A percentile compares a stretch with the other conserved stretches of the same genome.
Conservation (phyloP, 164 flowering plant species). For the Litsea cubeba region DNA sequence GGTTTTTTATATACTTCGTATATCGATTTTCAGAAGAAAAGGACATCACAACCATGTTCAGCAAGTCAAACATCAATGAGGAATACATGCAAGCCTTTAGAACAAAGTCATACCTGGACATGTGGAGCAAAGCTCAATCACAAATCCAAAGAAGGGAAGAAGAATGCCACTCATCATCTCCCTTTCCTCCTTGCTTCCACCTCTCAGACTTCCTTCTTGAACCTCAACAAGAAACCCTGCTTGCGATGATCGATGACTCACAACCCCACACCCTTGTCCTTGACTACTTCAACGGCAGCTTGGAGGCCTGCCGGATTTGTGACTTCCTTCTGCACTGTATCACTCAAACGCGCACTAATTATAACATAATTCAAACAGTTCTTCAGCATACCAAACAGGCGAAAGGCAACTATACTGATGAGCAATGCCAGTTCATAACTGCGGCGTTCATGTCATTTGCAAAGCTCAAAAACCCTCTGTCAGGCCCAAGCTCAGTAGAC, state of each 20-base stretch:
- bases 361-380: slow-evolving; percentile 28
- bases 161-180: slow-evolving; percentile 8
- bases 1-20: neutral
- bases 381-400: slow-evolving; percentile 13
- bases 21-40: neutral
- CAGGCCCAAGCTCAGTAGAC: slow-evolving; percentile 24
- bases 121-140: slow-evolving; percentile 40
- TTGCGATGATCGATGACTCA: slow-evolving; percentile 33
- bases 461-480: slow-evolving; percentile 34
- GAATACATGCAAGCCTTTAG: slow-evolving; percentile 49
- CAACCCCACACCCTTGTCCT: slow-evolving; percentile 38
- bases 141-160: slow-evolving; percentile 17
- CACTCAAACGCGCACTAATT: slow-evolving; percentile 29
- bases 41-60: neutral
- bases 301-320: slow-evolving; percentile 58
- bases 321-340: slow-evolving; percentile 42
- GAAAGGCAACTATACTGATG: slow-evolving; percentile 14
- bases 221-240: slow-evolving; percentile 47
- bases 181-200: slow-evolving; percentile 13
- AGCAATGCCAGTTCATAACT: slow-evolving; percentile 16
- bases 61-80: slow-evolving; percentile 40
- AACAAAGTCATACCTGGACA: slow-evolving; percentile 53
- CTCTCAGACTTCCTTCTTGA: slow-evolving; percentile 46
- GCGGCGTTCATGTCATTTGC: slow-evolving; percentile 31
- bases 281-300: slow-evolving; percentile 50